These are phyloP conservation scores for Penicillium herquei DNA, from an alignment of 495 filamentous ascomycete species.

Conservation along the genomic window DNA sequence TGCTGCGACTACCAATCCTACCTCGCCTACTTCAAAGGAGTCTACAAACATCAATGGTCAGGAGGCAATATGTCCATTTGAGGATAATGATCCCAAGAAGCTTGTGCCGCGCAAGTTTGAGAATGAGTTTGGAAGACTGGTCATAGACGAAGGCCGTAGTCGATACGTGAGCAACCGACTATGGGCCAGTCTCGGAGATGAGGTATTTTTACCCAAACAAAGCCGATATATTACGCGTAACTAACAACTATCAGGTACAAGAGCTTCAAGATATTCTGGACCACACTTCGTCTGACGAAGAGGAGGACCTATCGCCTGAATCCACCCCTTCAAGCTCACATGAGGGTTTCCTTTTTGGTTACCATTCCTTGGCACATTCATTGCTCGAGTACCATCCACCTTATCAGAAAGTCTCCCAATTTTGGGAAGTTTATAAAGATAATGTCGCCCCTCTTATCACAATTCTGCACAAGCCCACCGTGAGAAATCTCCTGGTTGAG, in stretches of 20 bases:
- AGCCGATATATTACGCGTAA: background rate
- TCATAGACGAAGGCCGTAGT: slow-evolving; percentile 77
- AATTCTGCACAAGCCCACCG: slow-evolving; percentile 63
- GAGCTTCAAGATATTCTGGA: slow-evolving; percentile 71
- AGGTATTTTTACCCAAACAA: slow-evolving; percentile 49
- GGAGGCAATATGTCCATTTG: slow-evolving; percentile 26
- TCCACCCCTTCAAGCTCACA: slow-evolving; percentile 54
- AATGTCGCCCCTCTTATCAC: slow-evolving; percentile 74
- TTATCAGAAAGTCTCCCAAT: slow-evolving; percentile 58
- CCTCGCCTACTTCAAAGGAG: too few relatives aligned
- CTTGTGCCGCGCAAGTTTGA: slow-evolving; percentile 41
- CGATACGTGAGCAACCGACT: slow-evolving; percentile 87
- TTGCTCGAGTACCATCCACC: slow-evolving; percentile 53
- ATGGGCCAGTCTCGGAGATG: slow-evolving; percentile 85
- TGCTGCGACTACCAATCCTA: slow-evolving; percentile 1
- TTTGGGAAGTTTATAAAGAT: slow-evolving; percentile 67
- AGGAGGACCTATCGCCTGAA: slow-evolving; percentile 58
- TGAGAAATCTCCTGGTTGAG: slow-evolving; percentile 44
- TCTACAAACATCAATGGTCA: slow-evolving; percentile 1
- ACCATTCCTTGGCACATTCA: slow-evolving; percentile 55
- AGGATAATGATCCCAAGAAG: slow-evolving; percentile 27
- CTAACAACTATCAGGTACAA: slow-evolving; percentile 53
- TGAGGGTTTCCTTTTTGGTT: slow-evolving; percentile 69
- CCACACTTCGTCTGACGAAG: slow-evolving; percentile 63
- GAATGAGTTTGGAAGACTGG: slow-evolving; percentile 75